These are phyloP conservation scores for Backusella liffmaniae DNA, from an alignment of 192 early-diverging fungal species.

Conservation along the genomic window DNA sequence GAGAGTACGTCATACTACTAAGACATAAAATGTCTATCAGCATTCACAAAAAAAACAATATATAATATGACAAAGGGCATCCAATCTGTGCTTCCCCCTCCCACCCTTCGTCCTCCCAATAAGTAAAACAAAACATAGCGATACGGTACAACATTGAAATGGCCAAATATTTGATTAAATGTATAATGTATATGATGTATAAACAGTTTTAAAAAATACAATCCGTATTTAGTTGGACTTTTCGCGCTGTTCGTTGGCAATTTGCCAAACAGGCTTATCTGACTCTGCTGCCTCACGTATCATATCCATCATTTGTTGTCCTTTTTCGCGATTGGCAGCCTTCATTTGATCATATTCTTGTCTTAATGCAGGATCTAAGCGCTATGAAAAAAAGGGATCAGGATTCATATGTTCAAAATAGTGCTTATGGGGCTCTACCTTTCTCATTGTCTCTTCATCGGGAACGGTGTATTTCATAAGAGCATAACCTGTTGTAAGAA, in stretches of 20 bases:
- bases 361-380: constrained; percentile 25
- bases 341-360: constrained; percentile 28
- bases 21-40: too few relatives aligned
- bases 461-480: constrained; percentile 53
- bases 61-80: too few relatives aligned
- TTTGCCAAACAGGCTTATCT: constrained; percentile 32
- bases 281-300: constrained; percentile 29
- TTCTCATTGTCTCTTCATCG: constrained; percentile 38
- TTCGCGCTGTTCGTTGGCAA: constrained; percentile 9
- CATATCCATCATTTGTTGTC: constrained; percentile 19
- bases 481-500: constrained; percentile 44
- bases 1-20: too few relatives aligned
- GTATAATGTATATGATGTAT: neutral
- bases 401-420: neutral
- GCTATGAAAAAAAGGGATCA: constrained; percentile 11
- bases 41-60: too few relatives aligned
- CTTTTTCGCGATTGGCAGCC: constrained; percentile 17
- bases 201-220: neutral
- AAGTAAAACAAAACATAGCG: too few relatives aligned
- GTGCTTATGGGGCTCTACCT: constrained; percentile 1
- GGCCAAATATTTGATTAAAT: neutral
- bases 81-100: too few relatives aligned
- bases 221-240: neutral
- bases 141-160: too few relatives aligned
- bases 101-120: too few relatives aligned